phyloP scores from a whole-genome alignment of 2,329 filamentous ascomycete species.

The Colletotrichum viniferum region DNA sequence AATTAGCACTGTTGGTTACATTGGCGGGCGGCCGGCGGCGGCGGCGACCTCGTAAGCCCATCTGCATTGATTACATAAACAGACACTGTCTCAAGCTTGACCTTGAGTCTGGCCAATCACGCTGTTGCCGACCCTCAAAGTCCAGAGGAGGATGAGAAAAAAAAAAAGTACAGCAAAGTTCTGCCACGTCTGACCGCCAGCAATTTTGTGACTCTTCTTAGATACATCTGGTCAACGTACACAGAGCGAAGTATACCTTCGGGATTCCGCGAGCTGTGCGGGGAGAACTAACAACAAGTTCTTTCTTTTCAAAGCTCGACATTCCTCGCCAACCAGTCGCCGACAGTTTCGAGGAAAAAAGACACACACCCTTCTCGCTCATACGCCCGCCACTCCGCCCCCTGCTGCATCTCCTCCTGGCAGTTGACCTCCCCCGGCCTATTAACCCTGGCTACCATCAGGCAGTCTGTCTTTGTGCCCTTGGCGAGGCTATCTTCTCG shows the following conservation, averaged over 20 bases:
- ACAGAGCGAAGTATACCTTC: not conserved
- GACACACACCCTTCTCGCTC: not conserved
- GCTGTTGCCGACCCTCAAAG: not conserved
- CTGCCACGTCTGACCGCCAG: slow-evolving; percentile 12
- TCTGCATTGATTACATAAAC: not conserved
- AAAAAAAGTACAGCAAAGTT: slow-evolving; percentile 7
- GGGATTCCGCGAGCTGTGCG: not conserved
- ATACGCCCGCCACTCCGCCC: not conserved
- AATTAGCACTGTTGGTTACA: not conserved
- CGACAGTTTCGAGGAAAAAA: not conserved
- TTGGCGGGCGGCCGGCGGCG: not conserved
- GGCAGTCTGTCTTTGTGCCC: not conserved
- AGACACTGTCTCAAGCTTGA: not conserved
- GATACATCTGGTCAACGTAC: not conserved
- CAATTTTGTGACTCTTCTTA: slow-evolving; percentile 6
- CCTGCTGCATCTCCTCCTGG: not conserved
- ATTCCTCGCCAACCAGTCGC: not conserved
- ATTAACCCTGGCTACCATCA: slow-evolving; percentile 14
- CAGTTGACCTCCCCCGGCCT: not conserved
- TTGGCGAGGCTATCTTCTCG: slow-evolving; percentile 8
- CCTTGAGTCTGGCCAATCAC: not conserved
- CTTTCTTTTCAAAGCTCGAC: not conserved
- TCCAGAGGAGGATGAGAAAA: not conserved
- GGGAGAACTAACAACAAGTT: not conserved
- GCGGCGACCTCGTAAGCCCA: not conserved